These are phyloP conservation scores for Globisporangium radiosum DNA, from an alignment of 352 stramenopile species.

Conservation along the genomic window DNA sequence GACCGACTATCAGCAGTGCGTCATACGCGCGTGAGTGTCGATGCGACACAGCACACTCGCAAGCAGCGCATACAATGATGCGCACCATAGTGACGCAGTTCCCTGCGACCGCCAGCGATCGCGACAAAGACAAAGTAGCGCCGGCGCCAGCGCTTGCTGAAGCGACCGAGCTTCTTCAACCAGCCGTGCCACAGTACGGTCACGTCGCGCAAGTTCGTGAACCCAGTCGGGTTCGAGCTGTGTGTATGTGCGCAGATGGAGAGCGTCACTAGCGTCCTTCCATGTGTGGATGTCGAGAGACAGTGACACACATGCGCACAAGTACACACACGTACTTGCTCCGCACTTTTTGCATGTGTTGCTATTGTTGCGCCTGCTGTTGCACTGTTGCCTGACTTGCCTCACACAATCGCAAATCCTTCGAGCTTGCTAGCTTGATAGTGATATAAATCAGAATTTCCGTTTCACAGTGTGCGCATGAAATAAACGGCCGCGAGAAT, in stretches of 20 bases:
- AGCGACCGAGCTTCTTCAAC: constrained; percentile 80
- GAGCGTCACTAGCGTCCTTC: not conserved
- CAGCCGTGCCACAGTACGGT: constrained; percentile 80
- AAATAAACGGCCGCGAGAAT: constrained; percentile 4
- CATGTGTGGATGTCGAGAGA: constrained; percentile 7
- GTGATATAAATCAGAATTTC: not conserved
- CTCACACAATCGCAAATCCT: no score
- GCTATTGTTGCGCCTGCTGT: not conserved
- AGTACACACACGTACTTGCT: constrained; percentile 32
- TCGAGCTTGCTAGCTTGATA: not conserved
- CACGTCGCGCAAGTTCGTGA: constrained; percentile 41
- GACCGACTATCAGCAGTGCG: not conserved
- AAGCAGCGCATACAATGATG: not conserved
- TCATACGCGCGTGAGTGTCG: not conserved
- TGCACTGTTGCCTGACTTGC: not conserved
- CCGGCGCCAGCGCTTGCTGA: constrained; percentile 74
- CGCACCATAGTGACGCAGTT: constrained; percentile 70
- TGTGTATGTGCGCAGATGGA: not conserved
- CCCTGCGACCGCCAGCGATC: constrained; percentile 54
- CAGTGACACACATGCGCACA: constrained; percentile 1
- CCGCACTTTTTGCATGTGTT: constrained; percentile 36
- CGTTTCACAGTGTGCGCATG: constrained; percentile 1
- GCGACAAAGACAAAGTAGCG: constrained; percentile 79
- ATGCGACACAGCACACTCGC: not conserved
- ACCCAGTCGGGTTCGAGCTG: constrained; percentile 47